Evolutionary conservation across 1,284 basidiomycete species (phyloP), one percentile per base, ranked within the genome.

Genomic region (Coniophora puteana): DNA sequence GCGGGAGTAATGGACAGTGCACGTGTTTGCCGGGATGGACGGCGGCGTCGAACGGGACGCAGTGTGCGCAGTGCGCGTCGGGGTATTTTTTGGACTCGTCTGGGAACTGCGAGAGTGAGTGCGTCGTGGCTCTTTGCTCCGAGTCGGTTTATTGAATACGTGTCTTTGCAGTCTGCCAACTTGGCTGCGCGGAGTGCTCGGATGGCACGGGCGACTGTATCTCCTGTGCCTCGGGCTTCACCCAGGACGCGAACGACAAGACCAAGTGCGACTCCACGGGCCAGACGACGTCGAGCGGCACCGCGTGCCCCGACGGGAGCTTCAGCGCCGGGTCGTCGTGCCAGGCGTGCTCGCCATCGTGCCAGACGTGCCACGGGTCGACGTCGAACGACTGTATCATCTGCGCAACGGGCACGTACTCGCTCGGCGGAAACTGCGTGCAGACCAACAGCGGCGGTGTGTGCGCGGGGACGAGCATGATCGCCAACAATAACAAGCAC

Each of bases 401-500:
- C 14, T 90, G 87, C 47, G 76, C 72, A 8, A 55, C 69, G 0
- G 80, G 80, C 1, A 70, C 66, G 36, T 88, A 74, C 55, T 59
- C 68, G 16, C 67, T 81, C 45, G 80, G 83, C 41, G 83, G 85
- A 1, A 67, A 59, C 32, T 90, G 89, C 51, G 82, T 89, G 4
- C 61, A 71, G 27, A 70, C 80, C 13, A 73, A 82, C 52, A 64
- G 62, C 14, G 73, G 78, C 47, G 89, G 89, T 11, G 76, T 88
- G 14, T 92, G 89, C 61, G 61, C 74, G 29, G 78, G 83, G 20
- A 72, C 83, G 5, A 76, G 69, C 47, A 62, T 87, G 45, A 74
- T 92, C 29, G 86, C 78, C n/a, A 84, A 92, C 51, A 89, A 89
- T 51, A 74, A 76, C 53, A 92, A 90, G 65, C 67, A 75, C 17